Evolutionary conservation across 371 early-diverging fungal genomes (phyloP).

Genomic region (Lichtheimia ramosa): DNA sequence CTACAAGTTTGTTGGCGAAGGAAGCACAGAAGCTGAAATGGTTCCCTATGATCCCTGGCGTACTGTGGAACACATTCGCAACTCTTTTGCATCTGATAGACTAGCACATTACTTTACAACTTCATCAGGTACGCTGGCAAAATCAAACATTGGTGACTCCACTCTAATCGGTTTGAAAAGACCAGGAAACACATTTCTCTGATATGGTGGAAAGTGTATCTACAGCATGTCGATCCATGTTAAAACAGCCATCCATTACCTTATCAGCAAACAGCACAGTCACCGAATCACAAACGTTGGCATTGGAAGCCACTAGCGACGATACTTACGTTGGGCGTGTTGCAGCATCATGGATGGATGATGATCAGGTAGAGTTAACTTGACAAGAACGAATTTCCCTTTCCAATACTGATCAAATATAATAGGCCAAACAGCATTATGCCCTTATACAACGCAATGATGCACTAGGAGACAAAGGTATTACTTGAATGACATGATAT

Average conservation of each 20-base stretch:
- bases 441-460: slow-evolving; percentile 1
- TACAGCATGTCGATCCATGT: background rate
- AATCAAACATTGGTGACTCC: background rate
- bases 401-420: background rate
- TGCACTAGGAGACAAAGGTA: slow-evolving; percentile 4
- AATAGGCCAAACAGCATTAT: background rate
- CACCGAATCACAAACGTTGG: background rate
- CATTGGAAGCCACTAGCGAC: background rate
- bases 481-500: background rate
- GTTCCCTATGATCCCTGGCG: slow-evolving; percentile 4
- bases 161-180: background rate
- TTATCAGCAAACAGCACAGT: background rate
- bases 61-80: slow-evolving; percentile 1
- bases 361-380: background rate
- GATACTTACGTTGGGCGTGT: background rate
- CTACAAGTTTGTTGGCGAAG: background rate
- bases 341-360: slow-evolving; percentile 5
- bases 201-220: background rate
- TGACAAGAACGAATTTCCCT: background rate
- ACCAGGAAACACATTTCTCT: background rate
- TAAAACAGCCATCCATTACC: background rate
- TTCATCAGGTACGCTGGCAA: background rate
- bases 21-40: background rate
- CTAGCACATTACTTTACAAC: slow-evolving; percentile 3
- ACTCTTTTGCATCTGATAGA: slow-evolving; percentile 6